Base-by-base conservation (phyloP, 257 asterid genomes). In the Penstemon barbatus region DNA sequence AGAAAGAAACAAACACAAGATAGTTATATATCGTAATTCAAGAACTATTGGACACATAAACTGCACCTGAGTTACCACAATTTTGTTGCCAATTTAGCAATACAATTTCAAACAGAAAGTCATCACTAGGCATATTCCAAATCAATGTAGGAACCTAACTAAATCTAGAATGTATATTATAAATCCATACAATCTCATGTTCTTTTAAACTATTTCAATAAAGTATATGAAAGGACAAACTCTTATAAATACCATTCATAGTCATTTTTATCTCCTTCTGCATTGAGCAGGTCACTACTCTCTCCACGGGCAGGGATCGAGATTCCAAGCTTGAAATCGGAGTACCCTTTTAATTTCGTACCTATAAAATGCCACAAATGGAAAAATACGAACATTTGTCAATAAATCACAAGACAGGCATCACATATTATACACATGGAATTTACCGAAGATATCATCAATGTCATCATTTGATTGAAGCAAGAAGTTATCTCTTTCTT, bases 401-500 rank as follows among this genome's bases (percentile, higher is more conserved):
- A 65, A 61, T 64, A 55, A 48, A 53, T 63, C 7, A 10, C 48
- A 66, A 41, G 4, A 52, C 60, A 72, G 50, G 75, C 52, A 49
- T 12, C 6, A 5, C 60, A 50, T 59, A 63, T 71, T 66, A 41
- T 8, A 63, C 68, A 73, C 19, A 10, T 59, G 40, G 82, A 78
- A 76, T 73, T 90, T 89, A 93, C 99, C 83, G 77, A 90, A 83
- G 62, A 87, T 57, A 77, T 90, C 87, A 56, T 90, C 96, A 9
- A 93, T 79, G 73, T 91, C 92, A 64, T 90, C 97, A 59, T 83
- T 84, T 46, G 96, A 69, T 80, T 83, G 93, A 79, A 94, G 93
- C 93, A 94, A 86, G 82, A 91, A 94, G 74, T 64, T 82, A 52
- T 89, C 96, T 56, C 77, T 86, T 73, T 86, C 96, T 78, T 82